Percentiles rank a stretch among this genome's conserved stretches.
Conservation (phyloP, 2,329 filamentous ascomycete species). For the Hypoxylon sp. region DNA sequence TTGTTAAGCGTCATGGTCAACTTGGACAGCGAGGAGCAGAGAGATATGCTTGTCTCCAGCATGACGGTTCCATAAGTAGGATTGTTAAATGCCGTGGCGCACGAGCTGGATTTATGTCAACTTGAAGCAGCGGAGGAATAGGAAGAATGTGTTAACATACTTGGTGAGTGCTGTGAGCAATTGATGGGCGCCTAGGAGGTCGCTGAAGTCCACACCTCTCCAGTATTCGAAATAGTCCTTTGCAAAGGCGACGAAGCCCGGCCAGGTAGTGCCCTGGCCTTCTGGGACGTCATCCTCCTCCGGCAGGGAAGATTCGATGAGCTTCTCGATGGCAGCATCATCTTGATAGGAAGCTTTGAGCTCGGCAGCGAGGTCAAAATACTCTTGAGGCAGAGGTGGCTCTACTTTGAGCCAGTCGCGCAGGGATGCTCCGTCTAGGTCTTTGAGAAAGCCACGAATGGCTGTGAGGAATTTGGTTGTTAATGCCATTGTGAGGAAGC, state of each 20-base stretch:
- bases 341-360: conserved; percentile 66
- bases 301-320: conserved; percentile 70
- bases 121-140: not conserved
- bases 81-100: conserved; percentile 81
- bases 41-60: conserved; percentile 81
- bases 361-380: conserved; percentile 72
- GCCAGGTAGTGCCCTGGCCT: conserved; percentile 73
- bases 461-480: conserved; percentile 72
- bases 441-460: conserved; percentile 67
- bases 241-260: conserved; percentile 79
- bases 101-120: conserved; percentile 66
- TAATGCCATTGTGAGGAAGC: conserved; percentile 61
- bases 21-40: conserved; percentile 80
- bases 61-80: conserved; percentile 81
- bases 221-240: conserved; percentile 83
- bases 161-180: conserved; percentile 76
- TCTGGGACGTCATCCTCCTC: conserved; percentile 70
- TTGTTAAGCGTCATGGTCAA: conserved; percentile 86
- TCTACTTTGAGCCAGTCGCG: conserved; percentile 78
- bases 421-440: conserved; percentile 70
- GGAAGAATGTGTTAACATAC: conserved; percentile 56
- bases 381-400: conserved; percentile 71
- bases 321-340: conserved; percentile 63
- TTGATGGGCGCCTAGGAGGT: conserved; percentile 78
- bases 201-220: conserved; percentile 78